Evolutionary conservation across 371 early-diverging fungal genomes (phyloP), one percentile per base, ranked within the genome.

Genomic region (Mucor piriformis): DNA sequence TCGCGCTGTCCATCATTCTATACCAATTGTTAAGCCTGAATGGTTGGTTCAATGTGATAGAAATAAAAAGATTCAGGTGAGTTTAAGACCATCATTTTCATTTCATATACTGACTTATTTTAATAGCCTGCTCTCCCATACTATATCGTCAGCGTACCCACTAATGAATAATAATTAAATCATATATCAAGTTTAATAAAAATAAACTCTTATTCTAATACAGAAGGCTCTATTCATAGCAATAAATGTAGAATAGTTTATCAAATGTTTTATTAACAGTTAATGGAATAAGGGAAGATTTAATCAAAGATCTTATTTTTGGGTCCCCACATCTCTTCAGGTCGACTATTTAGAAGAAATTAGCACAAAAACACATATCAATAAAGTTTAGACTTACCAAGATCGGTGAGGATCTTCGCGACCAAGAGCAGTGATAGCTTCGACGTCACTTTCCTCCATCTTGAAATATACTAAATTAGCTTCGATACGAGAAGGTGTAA

Each of bases 1-100:
- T 50, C 79, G 82, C n/a, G 96, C 98, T 0, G 64, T 90, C 59
- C 89, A 87, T 55, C 84, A 84, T 73, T 95, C 92, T 66, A 93
- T 96, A 72, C 96, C 98, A 11, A 83, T 94, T 58, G 96, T 96
- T 24, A 92, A 88, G 52, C 94, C 95, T 12, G 94, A 94, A 69
- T 97, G 96, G 92, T 73, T 97, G 50, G 84, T 90, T 44, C 93
- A 92, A 16, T 95, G 95, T 69, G 93, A 95, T 64, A 83, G 86
- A 60, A 88, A 92, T 58, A 89, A 88, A 56, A 93, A 93, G 71
- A 85, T 96, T 13, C 95, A 95, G 82, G 94, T 74, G 64, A 88
- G 16, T 37, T 15, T 12, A 29, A 23, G 11, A 3, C 16, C 18
- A 34, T 53, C 13, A 47, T 21, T 3, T 20, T 10, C 2, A 46